Conservation (phyloP, 164 flowering plant genomes). For the Annona cherimola region DNA sequence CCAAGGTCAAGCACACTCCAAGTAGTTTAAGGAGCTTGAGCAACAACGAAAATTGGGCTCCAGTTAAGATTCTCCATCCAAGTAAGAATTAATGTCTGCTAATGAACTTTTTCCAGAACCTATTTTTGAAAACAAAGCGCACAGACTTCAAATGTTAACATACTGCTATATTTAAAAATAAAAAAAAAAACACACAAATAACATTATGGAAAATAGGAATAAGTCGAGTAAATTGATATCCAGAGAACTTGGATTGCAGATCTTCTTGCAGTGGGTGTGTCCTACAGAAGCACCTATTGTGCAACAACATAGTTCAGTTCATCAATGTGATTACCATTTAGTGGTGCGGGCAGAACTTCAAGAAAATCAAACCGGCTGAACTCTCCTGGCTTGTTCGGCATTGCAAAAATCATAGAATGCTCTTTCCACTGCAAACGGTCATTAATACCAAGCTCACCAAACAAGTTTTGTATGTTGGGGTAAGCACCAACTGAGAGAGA, state of each 20-base stretch:
- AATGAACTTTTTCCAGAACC: background rate
- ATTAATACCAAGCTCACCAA: conserved; percentile 91
- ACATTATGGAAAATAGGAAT: background rate
- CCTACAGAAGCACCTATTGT: background rate
- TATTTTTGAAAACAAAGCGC: background rate
- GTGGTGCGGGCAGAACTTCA: conserved; percentile 80
- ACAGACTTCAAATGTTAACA: background rate
- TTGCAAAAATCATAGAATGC: conserved; percentile 98
- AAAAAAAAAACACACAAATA: too few relatives aligned
- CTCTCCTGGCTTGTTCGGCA: conserved; percentile 95
- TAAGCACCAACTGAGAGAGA: conserved; percentile 85
- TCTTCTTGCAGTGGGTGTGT: background rate
- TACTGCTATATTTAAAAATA: too few relatives aligned
- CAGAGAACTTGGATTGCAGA: background rate
- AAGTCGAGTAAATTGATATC: background rate
- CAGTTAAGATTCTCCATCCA: background rate
- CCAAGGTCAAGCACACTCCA: background rate
- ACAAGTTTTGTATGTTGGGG: conserved; percentile 90
- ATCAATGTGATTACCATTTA: conserved; percentile 58
- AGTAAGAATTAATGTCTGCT: background rate
- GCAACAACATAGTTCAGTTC: background rate
- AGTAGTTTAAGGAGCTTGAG: background rate
- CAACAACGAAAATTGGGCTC: background rate
- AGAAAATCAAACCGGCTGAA: conserved; percentile 97
- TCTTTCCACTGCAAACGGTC: conserved; percentile 99